A percentile compares a stretch with the other conserved stretches of the same genome.
Conservation (phyloP, 2,329 filamentous ascomycete species). For the Colletotrichum viniferum region DNA sequence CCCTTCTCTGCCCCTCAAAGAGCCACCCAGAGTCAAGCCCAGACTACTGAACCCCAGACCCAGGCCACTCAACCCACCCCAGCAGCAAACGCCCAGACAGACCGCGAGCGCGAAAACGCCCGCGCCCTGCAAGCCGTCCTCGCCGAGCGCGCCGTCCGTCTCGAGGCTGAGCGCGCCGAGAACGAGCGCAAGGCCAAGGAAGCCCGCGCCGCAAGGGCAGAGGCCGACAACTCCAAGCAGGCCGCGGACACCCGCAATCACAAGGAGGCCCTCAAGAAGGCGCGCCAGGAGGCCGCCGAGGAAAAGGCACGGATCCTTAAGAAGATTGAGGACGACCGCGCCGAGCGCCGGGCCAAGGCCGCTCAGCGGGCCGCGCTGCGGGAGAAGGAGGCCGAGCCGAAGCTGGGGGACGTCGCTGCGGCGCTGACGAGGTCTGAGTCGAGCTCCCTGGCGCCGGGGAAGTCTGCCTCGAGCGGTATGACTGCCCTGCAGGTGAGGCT, state of each 20-base stretch:
- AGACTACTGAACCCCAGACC: background rate
- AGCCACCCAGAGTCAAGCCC: background rate
- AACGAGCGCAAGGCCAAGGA: conserved; percentile 54
- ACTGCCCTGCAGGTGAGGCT: conserved; percentile 77
- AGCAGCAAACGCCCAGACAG: conserved; percentile 22
- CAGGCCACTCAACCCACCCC: background rate
- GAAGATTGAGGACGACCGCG: conserved; percentile 78
- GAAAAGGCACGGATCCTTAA: conserved; percentile 75
- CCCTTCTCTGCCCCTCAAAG: background rate
- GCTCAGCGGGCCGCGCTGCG: conserved; percentile 52
- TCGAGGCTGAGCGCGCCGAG: conserved; percentile 46
- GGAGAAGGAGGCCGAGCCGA: conserved; percentile 26
- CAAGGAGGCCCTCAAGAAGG: conserved; percentile 62
- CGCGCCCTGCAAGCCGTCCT: conserved; percentile 41
- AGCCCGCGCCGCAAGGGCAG: conserved; percentile 51
- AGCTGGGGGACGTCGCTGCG: conserved; percentile 32
- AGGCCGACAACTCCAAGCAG: conserved; percentile 31
- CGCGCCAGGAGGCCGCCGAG: conserved; percentile 67
- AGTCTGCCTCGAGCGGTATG: conserved; percentile 26
- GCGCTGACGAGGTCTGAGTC: conserved; percentile 35
- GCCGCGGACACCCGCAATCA: conserved; percentile 46
- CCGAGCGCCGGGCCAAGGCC: conserved; percentile 64
- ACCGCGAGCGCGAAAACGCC: conserved; percentile 21
- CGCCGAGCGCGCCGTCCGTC: conserved; percentile 53
- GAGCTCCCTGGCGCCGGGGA: conserved; percentile 33